Evolutionary conservation across 352 stramenopile species (phyloP), one percentile per base, ranked within the genome.

Genomic region (Pythium monospermum): DNA sequence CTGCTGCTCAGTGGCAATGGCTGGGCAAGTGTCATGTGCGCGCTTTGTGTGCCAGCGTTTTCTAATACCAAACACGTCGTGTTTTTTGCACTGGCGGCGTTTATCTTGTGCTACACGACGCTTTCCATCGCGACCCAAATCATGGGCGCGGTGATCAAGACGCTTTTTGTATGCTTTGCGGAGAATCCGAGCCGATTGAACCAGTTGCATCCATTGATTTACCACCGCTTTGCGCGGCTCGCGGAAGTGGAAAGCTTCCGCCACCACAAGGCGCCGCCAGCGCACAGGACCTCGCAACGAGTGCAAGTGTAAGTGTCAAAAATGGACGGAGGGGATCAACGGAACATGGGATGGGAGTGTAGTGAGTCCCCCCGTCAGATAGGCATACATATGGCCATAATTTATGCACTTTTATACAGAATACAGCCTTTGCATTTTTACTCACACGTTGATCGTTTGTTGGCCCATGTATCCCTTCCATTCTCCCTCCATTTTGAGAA

Each of bases 101-200:
- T 94, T 42, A 64, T 81, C 16, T 57, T 91, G 12, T 85, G 76
- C 64, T 91, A 94, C 65, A 91, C 79, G 37, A 86, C 77, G 42
- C 65, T 91, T 16, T 90, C 82, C 32, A 69, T 89, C 50, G 73
- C 79, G 13, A 88, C 74, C 28, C 79, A 88, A 57, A 70, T 87
- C 35, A 69, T 91, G 25, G 66, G 68, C 12, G 78, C 79, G 0
- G 76, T 88, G 19, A 87, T 92, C 55, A 92, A 94, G 69, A 92
- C 83, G 22, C 59, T 94, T 18, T 94, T 91, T 53, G 78, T 94
- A 33, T 94, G 83, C 68, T 94, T 94, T 47, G 81, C 83, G 3
- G 77, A 92, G 64, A 85, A 87, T 49, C 83, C 83, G 19, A 70
- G 59, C 19, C 78, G 79, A 12, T 59, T 94, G 33, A 91, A 76